Conservation (phyloP, 2,329 filamentous ascomycete species). For the Calonectria hawksworthii region DNA sequence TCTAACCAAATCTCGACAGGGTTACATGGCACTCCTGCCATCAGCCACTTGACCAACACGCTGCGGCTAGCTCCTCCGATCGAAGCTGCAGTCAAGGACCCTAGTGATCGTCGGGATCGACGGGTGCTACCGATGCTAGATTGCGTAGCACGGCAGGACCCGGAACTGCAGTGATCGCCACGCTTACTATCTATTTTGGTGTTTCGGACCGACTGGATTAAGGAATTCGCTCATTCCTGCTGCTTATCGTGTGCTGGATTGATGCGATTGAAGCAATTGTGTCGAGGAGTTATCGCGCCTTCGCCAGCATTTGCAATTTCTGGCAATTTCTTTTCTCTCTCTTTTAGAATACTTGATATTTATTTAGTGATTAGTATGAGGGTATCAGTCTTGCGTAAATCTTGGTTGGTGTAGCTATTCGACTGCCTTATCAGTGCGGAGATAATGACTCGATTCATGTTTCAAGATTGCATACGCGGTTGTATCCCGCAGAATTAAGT, state of each 20-base stretch:
- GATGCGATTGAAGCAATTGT: background rate
- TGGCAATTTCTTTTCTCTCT: too few relatives aligned
- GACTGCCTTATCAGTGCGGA: background rate
- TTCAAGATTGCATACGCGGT: background rate
- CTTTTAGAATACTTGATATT: background rate
- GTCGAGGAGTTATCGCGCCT: background rate
- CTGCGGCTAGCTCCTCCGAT: background rate
- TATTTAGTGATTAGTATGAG: background rate
- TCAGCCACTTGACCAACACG: background rate
- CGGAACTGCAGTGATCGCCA: background rate
- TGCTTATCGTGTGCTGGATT: background rate
- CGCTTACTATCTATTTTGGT: background rate
- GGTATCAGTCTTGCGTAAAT: background rate
- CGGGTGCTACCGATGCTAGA: background rate
- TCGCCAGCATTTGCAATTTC: rapidly evolving
- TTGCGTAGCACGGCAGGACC: background rate
- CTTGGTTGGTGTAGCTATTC: background rate
- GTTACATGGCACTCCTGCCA: background rate
- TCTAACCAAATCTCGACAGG: background rate
- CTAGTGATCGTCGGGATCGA: background rate
- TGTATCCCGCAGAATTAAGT: too few relatives aligned
- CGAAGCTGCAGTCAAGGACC: too few relatives aligned
- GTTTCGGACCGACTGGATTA: background rate
- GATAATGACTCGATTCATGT: background rate
- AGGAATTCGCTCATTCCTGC: background rate